Evolutionary conservation across 768 basidiomycete genomes (phyloP), one percentile per base, ranked within the genome.

Genomic region (Hortiboletus campestris): DNA sequence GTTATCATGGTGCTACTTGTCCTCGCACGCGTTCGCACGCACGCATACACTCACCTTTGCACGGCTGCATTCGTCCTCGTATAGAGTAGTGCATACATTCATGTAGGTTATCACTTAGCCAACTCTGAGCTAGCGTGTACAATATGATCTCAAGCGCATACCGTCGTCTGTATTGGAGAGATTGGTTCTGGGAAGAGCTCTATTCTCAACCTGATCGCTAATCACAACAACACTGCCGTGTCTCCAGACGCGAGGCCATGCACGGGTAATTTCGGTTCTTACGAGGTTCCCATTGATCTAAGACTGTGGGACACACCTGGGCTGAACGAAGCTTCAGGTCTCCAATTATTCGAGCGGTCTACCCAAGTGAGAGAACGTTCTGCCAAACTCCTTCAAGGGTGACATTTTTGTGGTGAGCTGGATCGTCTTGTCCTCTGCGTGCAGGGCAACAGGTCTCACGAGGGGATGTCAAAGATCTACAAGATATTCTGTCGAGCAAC

Each of bases 181-280:
- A 61, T 52, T 1, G 68, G 67, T 25, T 47, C 56, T 1, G 67
- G 73, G 14, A 79, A 78, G 58, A 76, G 74, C 56, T 76, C 74
- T 0, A 59, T 78, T 22, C 63, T 78, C 55, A 79, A 77, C 49
- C 71, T 79, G 64, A 56, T 78, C 32, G 58, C 58, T 8, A 61
- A 56, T 19, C 19, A 35, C 5, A 38, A 65, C 1, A 20, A n/a
- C 4, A 72, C 75, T 4, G n/a, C 14, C 0, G 62, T 64, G 6
- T 73, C 74, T 5, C 63, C 61, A 35, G 57, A 64, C 1, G 67
- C 64, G 0, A 20, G 36, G 1, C 74, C 72, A 0, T 74, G 69
- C 52, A 78, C 78, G 3, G 56, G 65, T 28, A 22, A 58, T 2
- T 65, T 56, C 46, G 42, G 41, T 3, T 19, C 46, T 0, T 72